These are phyloP conservation scores for Astraeus odoratus DNA, from an alignment of 768 basidiomycete genomes.

Conservation along the genomic window DNA sequence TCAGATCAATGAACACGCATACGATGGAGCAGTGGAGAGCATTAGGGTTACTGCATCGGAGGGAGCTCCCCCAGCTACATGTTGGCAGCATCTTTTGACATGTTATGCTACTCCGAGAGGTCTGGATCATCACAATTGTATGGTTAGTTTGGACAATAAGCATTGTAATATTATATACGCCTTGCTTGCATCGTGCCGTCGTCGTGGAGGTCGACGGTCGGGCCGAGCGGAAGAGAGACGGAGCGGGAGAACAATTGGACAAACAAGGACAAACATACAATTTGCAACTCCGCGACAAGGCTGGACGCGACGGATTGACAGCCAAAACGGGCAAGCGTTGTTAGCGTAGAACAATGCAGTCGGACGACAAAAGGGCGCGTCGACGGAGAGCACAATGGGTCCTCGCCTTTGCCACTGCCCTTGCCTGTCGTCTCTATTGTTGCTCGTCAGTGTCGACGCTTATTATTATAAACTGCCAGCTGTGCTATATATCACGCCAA, in stretches of 20 bases:
- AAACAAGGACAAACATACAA: constrained; percentile 13
- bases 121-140: too few species aligned
- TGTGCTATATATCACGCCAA: constrained; percentile 17
- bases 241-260: background rate
- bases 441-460: constrained; percentile 7
- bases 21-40: background rate
- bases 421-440: constrained; percentile 9
- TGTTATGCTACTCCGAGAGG: too few species aligned
- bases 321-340: constrained; percentile 16
- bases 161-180: too few species aligned
- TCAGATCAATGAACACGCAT: background rate
- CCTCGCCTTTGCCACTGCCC: background rate
- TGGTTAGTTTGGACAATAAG: too few species aligned
- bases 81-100: too few species aligned
- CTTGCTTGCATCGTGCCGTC: too few species aligned
- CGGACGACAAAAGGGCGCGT: constrained; percentile 5
- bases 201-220: too few species aligned
- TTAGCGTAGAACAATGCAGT: constrained; percentile 5
- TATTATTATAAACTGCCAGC: constrained; percentile 3
- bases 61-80: too few species aligned
- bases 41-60: too few species aligned
- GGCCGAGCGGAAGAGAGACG: too few species aligned
- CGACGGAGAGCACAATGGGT: constrained; percentile 6
- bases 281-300: too few species aligned
- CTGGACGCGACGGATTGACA: constrained; percentile 12